These are phyloP conservation scores for Phyllosticta paracitricarpa DNA, from an alignment of 2,329 filamentous ascomycete species.

Conservation along the genomic window DNA sequence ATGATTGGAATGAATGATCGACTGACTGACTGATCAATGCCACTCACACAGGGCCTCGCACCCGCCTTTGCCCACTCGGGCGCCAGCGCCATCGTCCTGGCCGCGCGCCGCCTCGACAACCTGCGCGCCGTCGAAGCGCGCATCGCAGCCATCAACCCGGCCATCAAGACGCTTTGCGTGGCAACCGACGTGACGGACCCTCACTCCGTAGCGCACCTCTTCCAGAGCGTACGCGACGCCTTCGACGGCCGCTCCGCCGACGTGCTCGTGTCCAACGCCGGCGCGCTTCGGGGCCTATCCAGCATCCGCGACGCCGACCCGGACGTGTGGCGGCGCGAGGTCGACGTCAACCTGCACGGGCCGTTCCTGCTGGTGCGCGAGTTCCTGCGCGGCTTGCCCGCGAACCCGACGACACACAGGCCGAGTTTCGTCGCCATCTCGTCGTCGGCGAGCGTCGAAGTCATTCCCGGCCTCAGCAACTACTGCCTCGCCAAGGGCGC, in stretches of 20 bases:
- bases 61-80: conserved; percentile 47
- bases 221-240: background rate
- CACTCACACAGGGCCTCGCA: conserved; percentile 23
- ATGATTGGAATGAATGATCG: background rate
- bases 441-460: conserved; percentile 34
- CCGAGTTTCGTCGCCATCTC: conserved; percentile 40
- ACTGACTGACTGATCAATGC: background rate
- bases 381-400: conserved; percentile 33
- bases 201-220: background rate
- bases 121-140: conserved; percentile 27
- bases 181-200: background rate
- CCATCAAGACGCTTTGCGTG: conserved; percentile 31
- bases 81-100: conserved; percentile 43
- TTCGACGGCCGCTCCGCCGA: conserved; percentile 24
- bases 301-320: conserved; percentile 27
- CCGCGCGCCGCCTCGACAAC: conserved; percentile 38
- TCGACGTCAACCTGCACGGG: conserved; percentile 41
- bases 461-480: conserved; percentile 13
- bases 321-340: conserved; percentile 32
- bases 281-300: background rate
- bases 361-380: conserved; percentile 36
- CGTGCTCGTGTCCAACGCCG: conserved; percentile 37
- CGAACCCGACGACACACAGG: conserved; percentile 1
- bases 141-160: conserved; percentile 14
- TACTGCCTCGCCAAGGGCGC: conserved; percentile 44